phyloP scores from a whole-genome alignment of 2,329 filamentous ascomycete genomes.

The Chalaropsis thielavioides region DNA sequence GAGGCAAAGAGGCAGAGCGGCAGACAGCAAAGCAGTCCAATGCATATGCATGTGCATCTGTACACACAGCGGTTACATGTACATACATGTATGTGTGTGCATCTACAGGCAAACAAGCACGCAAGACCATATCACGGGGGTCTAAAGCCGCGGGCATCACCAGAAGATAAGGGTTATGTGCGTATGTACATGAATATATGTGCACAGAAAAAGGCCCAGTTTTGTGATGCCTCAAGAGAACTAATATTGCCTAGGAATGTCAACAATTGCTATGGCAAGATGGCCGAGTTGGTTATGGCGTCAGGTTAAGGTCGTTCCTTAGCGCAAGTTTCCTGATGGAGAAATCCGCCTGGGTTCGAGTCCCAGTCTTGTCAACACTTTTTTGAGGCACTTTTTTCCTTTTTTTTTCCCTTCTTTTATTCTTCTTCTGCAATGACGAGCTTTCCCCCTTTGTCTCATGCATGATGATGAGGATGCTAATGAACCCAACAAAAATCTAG shows the following conservation, averaged over 20 bases:
- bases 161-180: too few species aligned
- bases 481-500: too few species aligned
- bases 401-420: not conserved
- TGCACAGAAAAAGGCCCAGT: too few species aligned
- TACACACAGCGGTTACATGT: too few species aligned
- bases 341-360: conserved; percentile 18
- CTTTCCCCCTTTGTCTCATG: too few species aligned
- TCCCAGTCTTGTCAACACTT: conserved; percentile 16
- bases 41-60: not conserved
- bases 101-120: not conserved
- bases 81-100: not conserved
- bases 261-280: conserved; percentile 19
- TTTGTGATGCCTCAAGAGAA: not conserved
- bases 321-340: conserved; percentile 17
- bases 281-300: conserved; percentile 28
- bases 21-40: not conserved
- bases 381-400: not conserved
- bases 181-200: too few species aligned
- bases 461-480: too few species aligned
- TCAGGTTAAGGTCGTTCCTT: conserved; percentile 25
- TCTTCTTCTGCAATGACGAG: not conserved
- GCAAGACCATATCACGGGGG: not conserved
- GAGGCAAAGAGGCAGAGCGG: not conserved
- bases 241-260: not conserved
- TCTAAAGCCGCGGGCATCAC: too few species aligned